These are phyloP conservation scores for Penicillium argentinense DNA, from an alignment of 495 filamentous ascomycete species.

Conservation along the genomic window DNA sequence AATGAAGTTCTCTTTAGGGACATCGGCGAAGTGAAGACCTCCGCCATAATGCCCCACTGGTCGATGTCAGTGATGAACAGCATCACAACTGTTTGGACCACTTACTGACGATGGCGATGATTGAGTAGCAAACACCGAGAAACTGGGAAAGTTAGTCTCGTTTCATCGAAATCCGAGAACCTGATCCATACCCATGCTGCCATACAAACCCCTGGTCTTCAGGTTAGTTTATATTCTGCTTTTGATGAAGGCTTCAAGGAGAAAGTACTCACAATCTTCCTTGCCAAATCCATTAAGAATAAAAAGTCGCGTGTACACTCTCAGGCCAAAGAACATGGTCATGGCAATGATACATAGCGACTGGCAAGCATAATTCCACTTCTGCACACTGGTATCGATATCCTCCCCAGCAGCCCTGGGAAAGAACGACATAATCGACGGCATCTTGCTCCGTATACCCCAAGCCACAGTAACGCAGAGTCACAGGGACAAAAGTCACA, in stretches of 20 bases:
- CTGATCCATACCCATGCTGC: not conserved
- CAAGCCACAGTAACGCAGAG: not conserved
- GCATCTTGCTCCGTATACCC: not conserved
- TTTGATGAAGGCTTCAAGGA: not conserved
- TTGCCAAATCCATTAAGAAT: constrained; percentile 25
- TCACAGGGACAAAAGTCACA: not conserved
- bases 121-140: constrained; percentile 26
- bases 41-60: constrained; percentile 26
- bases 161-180: not conserved
- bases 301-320: constrained; percentile 24
- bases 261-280: constrained; percentile 28
- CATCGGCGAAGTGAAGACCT: constrained; percentile 23
- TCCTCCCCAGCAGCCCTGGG: not conserved
- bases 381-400: constrained; percentile 22
- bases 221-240: not conserved
- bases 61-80: no score
- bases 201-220: not conserved
- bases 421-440: not conserved
- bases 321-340: constrained; percentile 25
- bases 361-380: constrained; percentile 27
- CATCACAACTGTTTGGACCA: no score
- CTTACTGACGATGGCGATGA: constrained; percentile 22
- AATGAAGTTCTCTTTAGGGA: constrained; percentile 12
- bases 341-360: constrained; percentile 27
- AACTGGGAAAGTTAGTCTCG: constrained; percentile 9